Evolutionary conservation across 345 rosid genomes (phyloP).

Genomic region (Syzygium aqueum): DNA sequence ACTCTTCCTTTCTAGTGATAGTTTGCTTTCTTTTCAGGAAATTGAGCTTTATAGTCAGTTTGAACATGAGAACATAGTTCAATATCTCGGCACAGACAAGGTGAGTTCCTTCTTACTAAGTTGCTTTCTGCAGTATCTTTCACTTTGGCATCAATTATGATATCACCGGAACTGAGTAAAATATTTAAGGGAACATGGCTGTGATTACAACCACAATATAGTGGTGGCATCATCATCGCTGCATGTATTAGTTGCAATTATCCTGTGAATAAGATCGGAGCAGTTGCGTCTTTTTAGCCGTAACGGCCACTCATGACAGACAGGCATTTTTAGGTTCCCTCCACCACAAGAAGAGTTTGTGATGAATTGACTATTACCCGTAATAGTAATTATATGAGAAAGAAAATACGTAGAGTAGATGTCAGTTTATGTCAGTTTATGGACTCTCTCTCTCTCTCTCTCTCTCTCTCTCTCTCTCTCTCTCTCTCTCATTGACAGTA

Average conservation of each 20-base stretch:
- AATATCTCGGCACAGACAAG: constrained; percentile 67
- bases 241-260: background rate
- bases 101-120: constrained; percentile 15
- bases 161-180: background rate
- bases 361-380: background rate
- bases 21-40: constrained; percentile 43
- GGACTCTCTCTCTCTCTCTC: too few species aligned
- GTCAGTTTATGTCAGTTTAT: background rate
- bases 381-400: background rate
- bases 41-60: constrained; percentile 67
- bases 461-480: too few species aligned
- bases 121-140: background rate
- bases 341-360: background rate
- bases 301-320: background rate
- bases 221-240: background rate
- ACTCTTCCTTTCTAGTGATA: background rate
- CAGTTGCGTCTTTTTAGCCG: background rate
- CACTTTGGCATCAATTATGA: background rate
- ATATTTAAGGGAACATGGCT: background rate
- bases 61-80: constrained; percentile 80
- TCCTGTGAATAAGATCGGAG: background rate
- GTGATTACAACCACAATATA: background rate
- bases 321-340: background rate
- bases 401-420: background rate
- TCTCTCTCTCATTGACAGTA: too few species aligned